phyloP scores from a whole-genome alignment of 208 protist genomes.

The Acanthamoeba royreba region DNA sequence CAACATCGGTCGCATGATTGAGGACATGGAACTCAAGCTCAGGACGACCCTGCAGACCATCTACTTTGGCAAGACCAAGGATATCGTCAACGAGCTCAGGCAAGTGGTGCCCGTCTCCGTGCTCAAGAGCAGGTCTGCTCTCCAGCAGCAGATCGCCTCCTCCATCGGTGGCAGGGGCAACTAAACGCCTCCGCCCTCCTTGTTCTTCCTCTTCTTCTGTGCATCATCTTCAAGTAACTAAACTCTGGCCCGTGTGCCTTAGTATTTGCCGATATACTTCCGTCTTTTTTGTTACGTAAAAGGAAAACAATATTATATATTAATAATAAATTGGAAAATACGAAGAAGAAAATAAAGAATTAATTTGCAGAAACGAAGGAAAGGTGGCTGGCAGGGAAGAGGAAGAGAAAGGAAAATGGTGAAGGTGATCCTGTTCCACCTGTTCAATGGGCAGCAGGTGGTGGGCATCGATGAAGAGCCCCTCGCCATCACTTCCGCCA shows the following conservation, averaged over 20 bases:
- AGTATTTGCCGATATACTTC: too few species aligned
- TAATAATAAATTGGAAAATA: neutral
- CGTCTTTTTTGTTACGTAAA: too few species aligned
- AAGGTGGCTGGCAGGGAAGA: neutral
- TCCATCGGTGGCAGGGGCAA: constrained; percentile 27
- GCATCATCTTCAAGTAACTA: neutral
- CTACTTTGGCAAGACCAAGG: constrained; percentile 87
- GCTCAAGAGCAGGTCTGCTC: constrained; percentile 6
- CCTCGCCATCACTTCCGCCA: neutral
- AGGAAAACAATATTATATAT: neutral
- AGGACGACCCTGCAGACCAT: constrained; percentile 77
- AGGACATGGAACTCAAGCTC: constrained; percentile 84
- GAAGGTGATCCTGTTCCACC: constrained; percentile 47
- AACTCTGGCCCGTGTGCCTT: too few species aligned
- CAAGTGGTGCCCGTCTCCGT: neutral
- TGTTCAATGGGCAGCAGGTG: constrained; percentile 43
- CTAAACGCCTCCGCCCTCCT: neutral
- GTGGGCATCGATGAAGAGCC: constrained; percentile 39
- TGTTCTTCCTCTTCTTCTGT: neutral
- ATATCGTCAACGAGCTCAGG: constrained; percentile 78
- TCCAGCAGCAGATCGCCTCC: constrained; percentile 44
- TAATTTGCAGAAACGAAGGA: neutral
- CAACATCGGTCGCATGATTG: constrained; percentile 84
- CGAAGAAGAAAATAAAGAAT: neutral
- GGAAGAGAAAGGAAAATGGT: constrained; percentile 3